phyloP scores from a whole-genome alignment of 306 rosid species.

The Aeschynomene evenia region DNA sequence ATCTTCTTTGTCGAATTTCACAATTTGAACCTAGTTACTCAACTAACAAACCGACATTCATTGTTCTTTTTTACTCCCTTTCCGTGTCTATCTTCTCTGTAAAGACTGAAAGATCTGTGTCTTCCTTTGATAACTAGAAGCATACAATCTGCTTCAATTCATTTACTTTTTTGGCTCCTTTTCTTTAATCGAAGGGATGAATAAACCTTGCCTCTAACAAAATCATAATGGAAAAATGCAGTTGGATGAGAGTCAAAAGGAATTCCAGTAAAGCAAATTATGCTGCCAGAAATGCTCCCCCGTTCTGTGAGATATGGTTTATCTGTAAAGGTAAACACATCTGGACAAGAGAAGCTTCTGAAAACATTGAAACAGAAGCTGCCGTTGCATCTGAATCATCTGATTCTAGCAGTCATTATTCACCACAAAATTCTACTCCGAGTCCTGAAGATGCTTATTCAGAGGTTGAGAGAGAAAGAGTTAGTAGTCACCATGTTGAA shows the following conservation, averaged over 20 bases:
- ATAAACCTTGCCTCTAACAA: constrained; percentile 14
- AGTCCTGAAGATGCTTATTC: constrained; percentile 34
- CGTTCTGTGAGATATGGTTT: constrained; percentile 79
- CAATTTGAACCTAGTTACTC: no score
- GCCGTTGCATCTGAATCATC: constrained; percentile 35
- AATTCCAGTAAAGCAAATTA: constrained; percentile 63
- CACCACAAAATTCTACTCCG: constrained; percentile 41
- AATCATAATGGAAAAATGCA: constrained; percentile 36
- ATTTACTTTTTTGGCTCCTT: neutral
- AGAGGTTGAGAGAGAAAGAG: constrained; percentile 43
- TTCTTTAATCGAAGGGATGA: neutral
- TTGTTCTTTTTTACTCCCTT: neutral
- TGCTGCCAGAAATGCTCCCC: constrained; percentile 61
- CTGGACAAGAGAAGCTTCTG: constrained; percentile 75
- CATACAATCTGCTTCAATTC: neutral
- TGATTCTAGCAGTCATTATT: constrained; percentile 36
- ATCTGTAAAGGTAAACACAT: constrained; percentile 63
- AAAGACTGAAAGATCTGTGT: constrained; percentile 8
- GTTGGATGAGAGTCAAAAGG: constrained; percentile 67
- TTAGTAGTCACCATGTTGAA: constrained; percentile 40
- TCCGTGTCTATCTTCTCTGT: neutral
- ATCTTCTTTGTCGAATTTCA: neutral
- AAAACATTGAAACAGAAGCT: constrained; percentile 33
- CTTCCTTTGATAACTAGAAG: neutral
- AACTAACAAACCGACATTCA: no score